These are phyloP conservation scores for Fusarium pininemorale DNA, from an alignment of 2,329 filamentous ascomycete species.

Conservation along the genomic window DNA sequence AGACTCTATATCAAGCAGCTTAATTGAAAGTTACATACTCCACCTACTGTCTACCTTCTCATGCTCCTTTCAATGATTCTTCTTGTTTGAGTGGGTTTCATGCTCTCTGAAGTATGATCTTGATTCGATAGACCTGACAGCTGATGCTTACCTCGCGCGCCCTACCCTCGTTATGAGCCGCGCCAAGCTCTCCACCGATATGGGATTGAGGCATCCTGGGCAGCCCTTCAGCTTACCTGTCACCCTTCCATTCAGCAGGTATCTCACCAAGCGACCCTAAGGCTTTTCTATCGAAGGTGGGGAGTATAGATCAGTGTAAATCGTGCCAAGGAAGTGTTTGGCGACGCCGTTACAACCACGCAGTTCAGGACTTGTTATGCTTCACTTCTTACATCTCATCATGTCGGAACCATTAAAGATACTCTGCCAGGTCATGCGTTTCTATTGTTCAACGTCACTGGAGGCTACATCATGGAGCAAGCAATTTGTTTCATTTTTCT, in stretches of 20 bases:
- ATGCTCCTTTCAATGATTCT: too few relatives aligned
- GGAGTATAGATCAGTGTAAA: neutral
- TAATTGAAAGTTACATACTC: too few relatives aligned
- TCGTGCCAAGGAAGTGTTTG: rapidly evolving
- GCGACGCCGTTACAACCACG: rapidly evolving
- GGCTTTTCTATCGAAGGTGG: neutral
- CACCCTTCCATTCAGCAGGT: rapidly evolving
- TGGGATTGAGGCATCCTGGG: neutral
- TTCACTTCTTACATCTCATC: rapidly evolving
- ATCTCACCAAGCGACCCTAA: rapidly evolving
- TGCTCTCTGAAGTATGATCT: neutral
- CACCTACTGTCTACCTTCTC: neutral
- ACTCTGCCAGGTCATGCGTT: neutral
- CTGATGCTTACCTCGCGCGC: neutral
- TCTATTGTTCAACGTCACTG: rapidly evolving
- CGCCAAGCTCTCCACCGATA: neutral
- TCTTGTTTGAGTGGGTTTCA: neutral
- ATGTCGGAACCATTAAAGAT: neutral
- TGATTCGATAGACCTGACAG: rapidly evolving
- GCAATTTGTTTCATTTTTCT: neutral
- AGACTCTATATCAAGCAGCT: neutral
- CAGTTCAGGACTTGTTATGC: neutral
- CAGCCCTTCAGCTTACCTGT: too few relatives aligned
- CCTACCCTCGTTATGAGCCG: rapidly evolving
- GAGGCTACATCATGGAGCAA: neutral